These are phyloP conservation scores for Epichloe scottii DNA, from an alignment of 2,329 filamentous ascomycete species.

Conservation along the genomic window DNA sequence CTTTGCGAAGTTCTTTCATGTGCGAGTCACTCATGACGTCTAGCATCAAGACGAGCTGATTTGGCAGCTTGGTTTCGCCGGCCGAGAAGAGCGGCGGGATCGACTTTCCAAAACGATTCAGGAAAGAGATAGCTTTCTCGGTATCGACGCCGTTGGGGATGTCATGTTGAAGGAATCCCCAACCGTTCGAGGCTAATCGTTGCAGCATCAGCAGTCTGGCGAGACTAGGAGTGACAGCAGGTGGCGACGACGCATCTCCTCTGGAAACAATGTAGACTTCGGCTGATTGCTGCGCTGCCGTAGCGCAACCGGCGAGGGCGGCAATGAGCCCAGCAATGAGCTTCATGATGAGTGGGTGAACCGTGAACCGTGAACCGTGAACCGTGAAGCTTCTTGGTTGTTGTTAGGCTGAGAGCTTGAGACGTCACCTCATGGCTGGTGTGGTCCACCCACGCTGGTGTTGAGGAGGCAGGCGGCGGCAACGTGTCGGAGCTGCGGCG, in stretches of 20 bases:
- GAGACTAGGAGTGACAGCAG: slow-evolving; percentile 38
- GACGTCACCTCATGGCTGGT: slow-evolving; percentile 18
- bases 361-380: slow-evolving; percentile 10
- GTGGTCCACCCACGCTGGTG: background rate
- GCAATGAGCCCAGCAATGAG: slow-evolving; percentile 27
- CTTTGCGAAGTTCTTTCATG: slow-evolving; percentile 29
- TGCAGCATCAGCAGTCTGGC: slow-evolving; percentile 47
- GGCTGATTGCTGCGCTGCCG: slow-evolving; percentile 29
- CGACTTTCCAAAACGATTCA: slow-evolving; percentile 48
- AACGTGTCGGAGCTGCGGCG: slow-evolving; percentile 5
- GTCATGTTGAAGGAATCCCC: slow-evolving; percentile 35
- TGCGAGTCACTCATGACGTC: slow-evolving; percentile 40
- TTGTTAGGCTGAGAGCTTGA: slow-evolving; percentile 11
- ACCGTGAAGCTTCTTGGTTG: slow-evolving; percentile 20
- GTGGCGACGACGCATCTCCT: slow-evolving; percentile 18
- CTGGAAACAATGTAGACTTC: slow-evolving; percentile 41
- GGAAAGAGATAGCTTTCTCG: slow-evolving; percentile 39
- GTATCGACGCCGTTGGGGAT: slow-evolving; percentile 26
- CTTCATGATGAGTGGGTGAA: slow-evolving; percentile 27
- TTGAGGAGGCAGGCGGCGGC: background rate
- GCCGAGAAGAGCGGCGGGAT: slow-evolving; percentile 37
- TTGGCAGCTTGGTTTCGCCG: slow-evolving; percentile 20
- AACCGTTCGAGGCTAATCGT: slow-evolving; percentile 35
- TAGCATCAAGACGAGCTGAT: slow-evolving; percentile 47
- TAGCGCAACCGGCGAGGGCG: slow-evolving; percentile 25